Evolutionary conservation across 345 rosid genomes (phyloP), one percentile per base, ranked within the genome.

Genomic region (Bruguiera sexangula): DNA sequence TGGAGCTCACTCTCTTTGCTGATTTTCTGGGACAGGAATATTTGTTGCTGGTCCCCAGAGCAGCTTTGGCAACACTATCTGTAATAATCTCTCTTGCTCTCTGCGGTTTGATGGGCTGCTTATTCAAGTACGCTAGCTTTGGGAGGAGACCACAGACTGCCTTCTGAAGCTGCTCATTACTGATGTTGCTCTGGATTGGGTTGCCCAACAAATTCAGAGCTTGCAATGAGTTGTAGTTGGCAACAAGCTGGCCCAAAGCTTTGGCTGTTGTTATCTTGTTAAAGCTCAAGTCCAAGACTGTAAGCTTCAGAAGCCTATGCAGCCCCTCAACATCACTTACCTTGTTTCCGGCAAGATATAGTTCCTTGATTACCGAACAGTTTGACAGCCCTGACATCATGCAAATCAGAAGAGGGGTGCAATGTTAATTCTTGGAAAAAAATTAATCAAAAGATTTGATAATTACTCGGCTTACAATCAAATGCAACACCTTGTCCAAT

Each of bases 291-390:
- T 95, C 99, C 7, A 95, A 68, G 65, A 89, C 91, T 3, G 88
- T 86, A 67, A 95, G 83, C 87, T 95, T 95, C 58, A 91, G 77
- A 43, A 95, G 87, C 81, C 99, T 87, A 63, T 95, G 97, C 65
- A 95, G 73, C 29, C 99, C 97, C 63, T 95, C 97, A 1, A 86
- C 87, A 67, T 86, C 88, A 67, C 96, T 87, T 60, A 91, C 82
- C 85, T 94, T 91, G 87, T 94, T 94, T 58, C 99, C 97, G 19
- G 90, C 89, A 0, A 91, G 87, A 79, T 84, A 88, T 52, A 94
- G 95, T 73, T 94, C 97, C 83, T 91, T 94, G 76, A 94, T 89
- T 73, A 84, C 69, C 9, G 90, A 84, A 67, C 96, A 89, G 81
- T 83, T 89, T 46, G 99, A 89, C 80, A 95, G 69, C 71, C 97